Base-by-base conservation (phyloP, 2,329 filamentous ascomycete species). In the Parafenestella ontariensis region DNA sequence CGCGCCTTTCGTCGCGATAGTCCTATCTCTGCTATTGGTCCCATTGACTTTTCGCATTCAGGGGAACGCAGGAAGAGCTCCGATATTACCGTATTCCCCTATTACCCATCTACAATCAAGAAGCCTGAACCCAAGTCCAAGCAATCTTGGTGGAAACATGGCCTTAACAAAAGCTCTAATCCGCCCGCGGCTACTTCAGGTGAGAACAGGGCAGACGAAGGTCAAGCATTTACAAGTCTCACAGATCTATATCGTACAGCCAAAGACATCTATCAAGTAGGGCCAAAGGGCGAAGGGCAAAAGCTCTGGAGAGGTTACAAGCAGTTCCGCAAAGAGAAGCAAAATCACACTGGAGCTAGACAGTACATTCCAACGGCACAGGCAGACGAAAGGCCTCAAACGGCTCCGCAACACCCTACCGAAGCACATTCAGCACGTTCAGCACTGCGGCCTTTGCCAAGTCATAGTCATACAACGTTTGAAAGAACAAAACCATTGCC, bases 281-380 rank as follows among this genome's bases (percentile, higher is more conserved):
- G 68, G 0, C 68, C 67, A 13, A 33, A 64, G 46, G 67, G 67
- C n/a, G 70, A 73, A 58, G 63, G 64, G 3, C 62, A 70, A 21
- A 52, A 64, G 17, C 39, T 68, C 13, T 68, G 65, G 65, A 54
- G 49, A 41, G 55, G 53, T 11, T 56, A 66, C 7, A 57, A 56
- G 43, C 42, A 39, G 29, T 41, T 43, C 29, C 53, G 58, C 2
- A 61, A 59, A 17, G 54, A 49, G 41, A 58, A 50, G 10, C 26
- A 54, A 23, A 43, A 18, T 7, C 23, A 43, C 6, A 24, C 11
- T 18, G 33, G 21, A 11, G 15, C 15, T 2, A 21, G 28, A n/a
- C 36, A 56, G 10, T 48, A 18, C n/a, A 21, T n/a, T 3, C 11
- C 23, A 28, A 24, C 37, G 7, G n/a, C 17, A 37, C 37, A 41